A percentile compares a stretch with the other conserved stretches of the same genome.
phyloP scores from a whole-genome alignment of 768 basidiomycete species.

The Leucocoprinus leucothites region DNA sequence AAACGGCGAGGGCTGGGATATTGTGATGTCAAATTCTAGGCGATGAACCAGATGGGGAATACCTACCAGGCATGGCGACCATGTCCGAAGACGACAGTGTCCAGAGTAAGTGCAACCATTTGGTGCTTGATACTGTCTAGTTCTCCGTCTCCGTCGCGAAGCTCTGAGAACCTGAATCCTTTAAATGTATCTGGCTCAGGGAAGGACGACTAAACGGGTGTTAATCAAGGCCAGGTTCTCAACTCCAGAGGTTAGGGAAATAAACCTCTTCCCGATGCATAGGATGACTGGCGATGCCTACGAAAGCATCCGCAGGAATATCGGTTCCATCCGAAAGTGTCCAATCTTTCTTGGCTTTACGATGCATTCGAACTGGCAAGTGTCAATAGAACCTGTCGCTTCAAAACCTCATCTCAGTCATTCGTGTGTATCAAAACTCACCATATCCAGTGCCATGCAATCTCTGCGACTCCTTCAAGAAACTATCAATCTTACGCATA shows the following conservation, averaged over 20 bases:
- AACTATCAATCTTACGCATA: slow-evolving; percentile 43
- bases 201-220: slow-evolving; percentile 14
- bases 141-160: slow-evolving; percentile 20
- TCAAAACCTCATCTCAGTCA: too few relatives aligned
- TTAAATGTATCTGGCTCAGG: slow-evolving; percentile 31
- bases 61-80: slow-evolving; percentile 27
- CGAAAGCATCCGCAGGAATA: slow-evolving; percentile 14
- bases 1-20: slow-evolving; percentile 36
- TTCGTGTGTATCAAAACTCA: not conserved
- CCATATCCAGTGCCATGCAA: not conserved
- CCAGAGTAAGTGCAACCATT: slow-evolving; percentile 22
- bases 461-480: slow-evolving; percentile 34
- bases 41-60: not conserved
- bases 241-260: not conserved
- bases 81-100: slow-evolving; percentile 27
- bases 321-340: slow-evolving; percentile 41
- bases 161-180: slow-evolving; percentile 33
- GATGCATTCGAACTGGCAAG: slow-evolving; percentile 25
- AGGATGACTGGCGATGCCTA: slow-evolving; percentile 25
- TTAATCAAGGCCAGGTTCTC: not conserved
- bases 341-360: slow-evolving; percentile 34
- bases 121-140: slow-evolving; percentile 21
- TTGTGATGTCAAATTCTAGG: not conserved
- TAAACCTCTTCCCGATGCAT: slow-evolving; percentile 28
- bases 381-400: too few relatives aligned